These are phyloP conservation scores for Luffa aegyptiaca DNA, from an alignment of 306 rosid species.

Conservation along the genomic window DNA sequence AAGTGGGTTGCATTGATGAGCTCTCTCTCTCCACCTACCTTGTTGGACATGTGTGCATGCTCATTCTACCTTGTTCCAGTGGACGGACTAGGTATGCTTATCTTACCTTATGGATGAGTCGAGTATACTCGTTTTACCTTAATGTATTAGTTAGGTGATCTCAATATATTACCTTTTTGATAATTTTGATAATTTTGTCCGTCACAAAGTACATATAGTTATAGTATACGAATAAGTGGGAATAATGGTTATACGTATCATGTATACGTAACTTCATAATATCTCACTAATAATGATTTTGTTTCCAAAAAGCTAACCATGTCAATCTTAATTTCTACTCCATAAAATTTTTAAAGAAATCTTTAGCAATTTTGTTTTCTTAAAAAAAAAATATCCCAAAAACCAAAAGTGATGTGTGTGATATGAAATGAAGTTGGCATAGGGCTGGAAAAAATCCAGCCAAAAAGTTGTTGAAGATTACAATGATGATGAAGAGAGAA, in stretches of 20 bases:
- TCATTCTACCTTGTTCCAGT: not conserved
- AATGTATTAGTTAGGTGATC: not conserved
- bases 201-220: not conserved
- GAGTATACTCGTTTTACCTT: not conserved
- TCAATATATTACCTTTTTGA: not conserved
- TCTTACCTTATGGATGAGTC: not conserved
- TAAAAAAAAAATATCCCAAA: not conserved
- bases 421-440: not conserved
- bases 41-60: too few relatives aligned
- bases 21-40: not conserved
- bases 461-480: not conserved
- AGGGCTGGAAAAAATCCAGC: not conserved
- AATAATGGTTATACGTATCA: not conserved
- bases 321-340: not conserved
- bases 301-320: not conserved
- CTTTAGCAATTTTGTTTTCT: not conserved
- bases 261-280: too few relatives aligned
- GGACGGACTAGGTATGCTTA: not conserved
- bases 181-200: not conserved
- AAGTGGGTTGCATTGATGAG: not conserved
- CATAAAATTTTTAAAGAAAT: not conserved
- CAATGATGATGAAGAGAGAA: not conserved
- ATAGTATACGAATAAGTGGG: not conserved
- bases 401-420: not conserved
- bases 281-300: not conserved